Conservation (phyloP, 1,284 basidiomycete species). For the Austroboletus olivaceoglutinosus region DNA sequence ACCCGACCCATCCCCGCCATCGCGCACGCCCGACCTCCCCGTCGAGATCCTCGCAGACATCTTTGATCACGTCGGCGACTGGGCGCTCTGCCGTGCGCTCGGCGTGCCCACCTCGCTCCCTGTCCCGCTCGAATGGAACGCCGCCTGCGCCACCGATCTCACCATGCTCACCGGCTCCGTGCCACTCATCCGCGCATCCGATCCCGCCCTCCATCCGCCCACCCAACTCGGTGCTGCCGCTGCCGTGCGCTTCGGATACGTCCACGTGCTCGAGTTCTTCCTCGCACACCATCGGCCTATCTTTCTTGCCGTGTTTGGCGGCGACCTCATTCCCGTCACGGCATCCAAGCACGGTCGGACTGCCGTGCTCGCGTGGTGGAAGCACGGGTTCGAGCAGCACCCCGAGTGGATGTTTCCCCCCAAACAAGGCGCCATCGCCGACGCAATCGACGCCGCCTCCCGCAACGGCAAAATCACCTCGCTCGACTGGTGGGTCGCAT, state of each 20-base stretch:
- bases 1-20: conserved; percentile 20
- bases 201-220: conserved; percentile 54
- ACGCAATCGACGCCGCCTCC: conserved; percentile 71
- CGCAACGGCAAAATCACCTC: conserved; percentile 62
- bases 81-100: conserved; percentile 76
- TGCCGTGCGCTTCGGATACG: conserved; percentile 70
- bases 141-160: conserved; percentile 63
- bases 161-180: conserved; percentile 66
- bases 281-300: conserved; percentile 59
- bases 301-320: conserved; percentile 59
- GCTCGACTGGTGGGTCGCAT: conserved; percentile 70
- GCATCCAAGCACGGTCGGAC: conserved; percentile 72
- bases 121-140: conserved; percentile 66
- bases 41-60: conserved; percentile 75
- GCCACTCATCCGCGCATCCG: conserved; percentile 54
- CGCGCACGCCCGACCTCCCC: conserved; percentile 58
- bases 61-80: conserved; percentile 72
- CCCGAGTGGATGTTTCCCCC: conserved; percentile 56
- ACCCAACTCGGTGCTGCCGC: conserved; percentile 65
- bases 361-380: conserved; percentile 79
- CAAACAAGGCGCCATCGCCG: conserved; percentile 48
- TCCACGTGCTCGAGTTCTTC: conserved; percentile 70
- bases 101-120: conserved; percentile 66
- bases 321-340: conserved; percentile 67
- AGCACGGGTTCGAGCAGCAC: conserved; percentile 57